A percentile compares a stretch with the other conserved stretches of the same genome.
phyloP scores from a whole-genome alignment of 2,329 filamentous ascomycete genomes.

The Trichoderma cornu-damae region DNA sequence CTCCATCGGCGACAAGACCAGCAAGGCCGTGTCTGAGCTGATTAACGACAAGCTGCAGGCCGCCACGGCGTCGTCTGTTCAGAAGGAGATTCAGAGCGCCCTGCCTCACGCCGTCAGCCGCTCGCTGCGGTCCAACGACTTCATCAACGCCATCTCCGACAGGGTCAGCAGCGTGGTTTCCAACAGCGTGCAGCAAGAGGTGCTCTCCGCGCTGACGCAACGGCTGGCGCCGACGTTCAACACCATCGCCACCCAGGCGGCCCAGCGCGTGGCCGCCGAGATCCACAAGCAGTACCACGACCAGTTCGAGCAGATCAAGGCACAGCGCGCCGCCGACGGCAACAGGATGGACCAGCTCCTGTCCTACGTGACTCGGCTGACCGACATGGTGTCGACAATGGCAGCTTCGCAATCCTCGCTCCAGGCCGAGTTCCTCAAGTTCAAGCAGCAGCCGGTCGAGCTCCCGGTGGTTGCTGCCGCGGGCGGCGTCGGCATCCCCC shows the following conservation, averaged over 20 bases:
- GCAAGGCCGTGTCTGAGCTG: slow-evolving; percentile 64
- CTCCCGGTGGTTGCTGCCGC: slow-evolving; percentile 32
- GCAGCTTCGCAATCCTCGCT: slow-evolving; percentile 62
- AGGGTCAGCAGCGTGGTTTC: slow-evolving; percentile 63
- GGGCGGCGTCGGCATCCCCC: slow-evolving; percentile 23
- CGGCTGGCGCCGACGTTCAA: slow-evolving; percentile 63
- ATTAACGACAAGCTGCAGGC: slow-evolving; percentile 63
- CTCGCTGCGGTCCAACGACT: slow-evolving; percentile 63
- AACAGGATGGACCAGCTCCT: slow-evolving; percentile 70
- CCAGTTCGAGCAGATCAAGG: slow-evolving; percentile 47
- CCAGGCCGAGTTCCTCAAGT: slow-evolving; percentile 58
- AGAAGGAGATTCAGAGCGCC: slow-evolving; percentile 65
- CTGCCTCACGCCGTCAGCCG: slow-evolving; percentile 58
- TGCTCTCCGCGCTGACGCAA: slow-evolving; percentile 56
- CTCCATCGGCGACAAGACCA: slow-evolving; percentile 61
- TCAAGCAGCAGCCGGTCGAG: slow-evolving; percentile 48
- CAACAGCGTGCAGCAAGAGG: slow-evolving; percentile 63
- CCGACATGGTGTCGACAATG: slow-evolving; percentile 66
- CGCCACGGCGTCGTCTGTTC: slow-evolving; percentile 60
- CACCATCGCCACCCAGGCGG: slow-evolving; percentile 58
- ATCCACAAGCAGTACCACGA: slow-evolving; percentile 58
- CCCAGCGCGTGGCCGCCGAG: slow-evolving; percentile 62
- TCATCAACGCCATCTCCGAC: slow-evolving; percentile 65
- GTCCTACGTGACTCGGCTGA: slow-evolving; percentile 59
- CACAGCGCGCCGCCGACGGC: slow-evolving; percentile 46